A percentile compares a stretch with the other conserved stretches of the same genome.
phyloP scores from a whole-genome alignment of 1,284 basidiomycete genomes.

The Rhodofomes roseus region DNA sequence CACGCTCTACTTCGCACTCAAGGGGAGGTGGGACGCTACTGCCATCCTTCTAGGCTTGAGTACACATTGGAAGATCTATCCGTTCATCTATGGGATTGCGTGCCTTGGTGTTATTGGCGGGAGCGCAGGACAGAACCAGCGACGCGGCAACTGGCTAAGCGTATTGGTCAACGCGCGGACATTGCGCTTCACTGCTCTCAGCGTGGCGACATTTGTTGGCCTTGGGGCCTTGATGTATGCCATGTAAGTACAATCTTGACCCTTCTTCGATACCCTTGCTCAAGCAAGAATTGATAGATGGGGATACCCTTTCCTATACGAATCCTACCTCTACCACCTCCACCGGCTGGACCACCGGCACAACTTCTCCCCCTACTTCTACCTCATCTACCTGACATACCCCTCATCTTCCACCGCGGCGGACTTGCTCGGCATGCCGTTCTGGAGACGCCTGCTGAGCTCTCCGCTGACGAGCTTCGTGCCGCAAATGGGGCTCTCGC shows the following conservation, averaged over 20 bases:
- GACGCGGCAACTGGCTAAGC: conserved; percentile 30
- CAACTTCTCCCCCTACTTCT: conserved; percentile 98
- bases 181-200: conserved; percentile 69
- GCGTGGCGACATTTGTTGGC: conserved; percentile 59
- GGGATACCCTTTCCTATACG: conserved; percentile 89
- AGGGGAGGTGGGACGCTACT: conserved; percentile 51
- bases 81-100: conserved; percentile 83
- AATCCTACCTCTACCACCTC: conserved; percentile 93
- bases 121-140: conserved; percentile 17
- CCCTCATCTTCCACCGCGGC: conserved; percentile 33
- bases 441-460: conserved; percentile 43
- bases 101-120: conserved; percentile 65
- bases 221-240: conserved; percentile 70
- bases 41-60: conserved; percentile 76
- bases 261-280: conserved; percentile 5
- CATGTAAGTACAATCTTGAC: conserved; percentile 49
- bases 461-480: conserved; percentile 70
- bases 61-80: conserved; percentile 95
- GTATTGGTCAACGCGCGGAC: conserved; percentile 54
- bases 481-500: conserved; percentile 69
- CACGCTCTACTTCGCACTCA: conserved; percentile 61
- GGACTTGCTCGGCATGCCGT: conserved; percentile 34
- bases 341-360: conserved; percentile 92
- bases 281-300: conserved; percentile 52
- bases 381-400: conserved; percentile 85